A percentile compares a stretch with the other conserved stretches of the same genome.
Conservation (phyloP, 495 filamentous ascomycete species). For the Pyronema omphalodes region DNA sequence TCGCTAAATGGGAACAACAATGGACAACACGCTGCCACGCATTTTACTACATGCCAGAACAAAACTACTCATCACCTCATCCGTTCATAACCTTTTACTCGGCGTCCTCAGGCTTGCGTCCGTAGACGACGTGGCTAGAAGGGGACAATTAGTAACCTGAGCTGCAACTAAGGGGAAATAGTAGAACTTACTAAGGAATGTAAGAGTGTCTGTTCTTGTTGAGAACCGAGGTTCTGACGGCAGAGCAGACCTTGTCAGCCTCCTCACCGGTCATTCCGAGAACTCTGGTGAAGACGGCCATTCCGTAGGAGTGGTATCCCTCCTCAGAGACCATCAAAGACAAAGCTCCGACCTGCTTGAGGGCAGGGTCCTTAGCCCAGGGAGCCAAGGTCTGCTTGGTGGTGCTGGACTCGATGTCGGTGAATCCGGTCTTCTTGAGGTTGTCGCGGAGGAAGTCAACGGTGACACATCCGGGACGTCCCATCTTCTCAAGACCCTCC, state of each 20-base stretch:
- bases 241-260: background rate
- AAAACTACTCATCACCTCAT: too few relatives aligned
- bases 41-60: too few relatives aligned
- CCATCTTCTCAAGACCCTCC: background rate
- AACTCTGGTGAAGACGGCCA: background rate
- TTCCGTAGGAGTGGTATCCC: background rate
- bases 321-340: background rate
- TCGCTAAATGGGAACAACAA: too few relatives aligned
- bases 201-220: background rate
- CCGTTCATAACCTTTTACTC: too few relatives aligned
- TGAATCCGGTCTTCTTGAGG: slow-evolving; percentile 35
- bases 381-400: slow-evolving; percentile 38
- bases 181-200: background rate
- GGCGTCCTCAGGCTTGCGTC: background rate
- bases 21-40: too few relatives aligned
- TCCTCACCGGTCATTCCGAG: background rate
- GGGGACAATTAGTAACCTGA: too few relatives aligned
- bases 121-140: background rate
- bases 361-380: slow-evolving; percentile 38
- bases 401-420: slow-evolving; percentile 35
- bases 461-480: background rate
- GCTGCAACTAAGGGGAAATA: background rate
- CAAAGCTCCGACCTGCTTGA: slow-evolving; percentile 31
- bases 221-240: background rate
- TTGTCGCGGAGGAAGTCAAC: background rate